Evolutionary conservation across 106 monocot genomes (phyloP).

Genomic region (Platanthera guangdongensis): DNA sequence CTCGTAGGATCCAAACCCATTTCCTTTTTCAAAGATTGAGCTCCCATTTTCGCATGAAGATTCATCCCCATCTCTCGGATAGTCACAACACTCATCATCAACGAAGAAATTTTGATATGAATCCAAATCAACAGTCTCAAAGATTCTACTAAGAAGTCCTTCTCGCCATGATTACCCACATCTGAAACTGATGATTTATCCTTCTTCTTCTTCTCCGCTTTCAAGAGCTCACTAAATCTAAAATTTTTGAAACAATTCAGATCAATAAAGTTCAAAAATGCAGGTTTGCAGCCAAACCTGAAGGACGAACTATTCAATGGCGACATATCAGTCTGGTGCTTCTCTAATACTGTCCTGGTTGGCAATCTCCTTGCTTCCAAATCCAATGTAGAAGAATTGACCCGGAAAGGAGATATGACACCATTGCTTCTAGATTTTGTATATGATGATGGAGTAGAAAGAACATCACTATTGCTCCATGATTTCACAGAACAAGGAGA

Average conservation of each 20-base stretch:
- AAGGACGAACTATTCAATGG: constrained; percentile 33
- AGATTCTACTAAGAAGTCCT: constrained; percentile 74
- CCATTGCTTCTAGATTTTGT: constrained; percentile 14
- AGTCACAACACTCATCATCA: constrained; percentile 26
- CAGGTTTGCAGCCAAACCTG: constrained; percentile 34
- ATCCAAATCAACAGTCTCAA: constrained; percentile 53
- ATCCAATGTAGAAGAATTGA: constrained; percentile 15
- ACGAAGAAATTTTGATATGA: constrained; percentile 33
- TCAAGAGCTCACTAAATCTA: neutral
- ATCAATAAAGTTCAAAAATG: constrained; percentile 44
- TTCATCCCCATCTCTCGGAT: constrained; percentile 8
- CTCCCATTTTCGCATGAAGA: constrained; percentile 8
- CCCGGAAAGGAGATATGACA: constrained; percentile 6
- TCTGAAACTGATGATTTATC: constrained; percentile 11
- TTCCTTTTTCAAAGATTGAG: constrained; percentile 8
- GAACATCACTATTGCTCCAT: constrained; percentile 11
- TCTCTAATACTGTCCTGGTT: neutral
- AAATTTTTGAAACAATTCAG: constrained; percentile 36
- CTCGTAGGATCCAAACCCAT: constrained; percentile 29
- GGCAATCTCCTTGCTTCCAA: constrained; percentile 19
- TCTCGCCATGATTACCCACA: constrained; percentile 72
- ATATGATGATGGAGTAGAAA: constrained; percentile 14
- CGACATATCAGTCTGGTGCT: neutral
- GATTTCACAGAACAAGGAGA: constrained; percentile 25
- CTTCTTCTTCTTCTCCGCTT: constrained; percentile 1